Percentiles rank a stretch among this genome's conserved stretches.
phyloP scores from a whole-genome alignment of 257 asterid species.

The Catharanthus roseus region DNA sequence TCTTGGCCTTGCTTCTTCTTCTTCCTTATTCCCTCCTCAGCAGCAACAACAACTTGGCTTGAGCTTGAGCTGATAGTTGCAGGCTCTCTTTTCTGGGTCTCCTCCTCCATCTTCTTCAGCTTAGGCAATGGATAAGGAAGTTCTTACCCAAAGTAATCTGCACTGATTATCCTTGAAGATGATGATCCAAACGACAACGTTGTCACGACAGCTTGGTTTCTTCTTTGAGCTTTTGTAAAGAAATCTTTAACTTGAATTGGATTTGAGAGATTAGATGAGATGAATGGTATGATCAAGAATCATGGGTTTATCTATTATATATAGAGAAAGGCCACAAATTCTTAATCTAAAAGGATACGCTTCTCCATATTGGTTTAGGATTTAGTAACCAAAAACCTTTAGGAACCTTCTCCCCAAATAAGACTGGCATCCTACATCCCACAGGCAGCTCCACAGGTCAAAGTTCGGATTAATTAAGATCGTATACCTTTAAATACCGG shows the following conservation, averaged over 20 bases:
- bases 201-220: background rate
- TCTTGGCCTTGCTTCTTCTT: background rate
- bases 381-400: background rate
- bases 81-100: too few species aligned
- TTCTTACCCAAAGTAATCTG: slow-evolving; percentile 11
- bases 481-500: too few species aligned
- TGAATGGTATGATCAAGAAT: background rate
- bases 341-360: background rate
- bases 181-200: background rate
- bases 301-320: too few species aligned
- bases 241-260: too few species aligned
- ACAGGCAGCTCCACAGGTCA: too few species aligned
- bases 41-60: background rate
- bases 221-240: background rate
- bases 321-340: too few species aligned
- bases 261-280: too few species aligned
- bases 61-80: too few species aligned
- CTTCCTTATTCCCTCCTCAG: too few species aligned
- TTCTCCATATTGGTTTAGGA: background rate
- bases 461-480: too few species aligned
- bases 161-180: background rate
- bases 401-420: background rate
- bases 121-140: slow-evolving; percentile 1
- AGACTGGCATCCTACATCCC: too few species aligned
- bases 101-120: too few species aligned